Percentiles rank a stretch among this genome's conserved stretches.
These are phyloP conservation scores for Ogataea glucozyma DNA, from an alignment of 805 yeast species.

Conservation along the genomic window DNA sequence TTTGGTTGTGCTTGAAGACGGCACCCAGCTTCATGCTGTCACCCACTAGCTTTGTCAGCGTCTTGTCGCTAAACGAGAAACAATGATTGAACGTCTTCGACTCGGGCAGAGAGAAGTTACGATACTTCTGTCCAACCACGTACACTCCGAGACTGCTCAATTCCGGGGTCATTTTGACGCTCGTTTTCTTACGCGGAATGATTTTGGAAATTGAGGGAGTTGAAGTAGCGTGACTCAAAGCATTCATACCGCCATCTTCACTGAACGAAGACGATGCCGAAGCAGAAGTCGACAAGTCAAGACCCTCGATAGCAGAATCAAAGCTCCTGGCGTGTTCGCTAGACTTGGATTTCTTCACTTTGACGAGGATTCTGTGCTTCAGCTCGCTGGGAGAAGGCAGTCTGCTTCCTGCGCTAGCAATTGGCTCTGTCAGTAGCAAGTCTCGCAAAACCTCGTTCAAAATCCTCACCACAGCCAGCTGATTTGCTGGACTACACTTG, in stretches of 20 bases:
- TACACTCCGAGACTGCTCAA: slow-evolving; percentile 69
- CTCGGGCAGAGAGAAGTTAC: slow-evolving; percentile 83
- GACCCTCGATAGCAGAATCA: slow-evolving; percentile 17
- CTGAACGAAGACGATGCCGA: slow-evolving; percentile 37
- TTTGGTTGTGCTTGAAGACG: slow-evolving; percentile 73
- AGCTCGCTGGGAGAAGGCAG: slow-evolving; percentile 77
- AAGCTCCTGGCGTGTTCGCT: slow-evolving; percentile 6
- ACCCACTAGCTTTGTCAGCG: slow-evolving; percentile 60
- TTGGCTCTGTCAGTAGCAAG: slow-evolving; percentile 46
- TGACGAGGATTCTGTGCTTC: slow-evolving; percentile 70
- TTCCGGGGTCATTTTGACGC: slow-evolving; percentile 38
- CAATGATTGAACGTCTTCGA: slow-evolving; percentile 80
- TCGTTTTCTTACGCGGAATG: slow-evolving; percentile 19
- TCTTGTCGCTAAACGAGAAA: slow-evolving; percentile 82
- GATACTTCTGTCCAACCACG: slow-evolving; percentile 71
- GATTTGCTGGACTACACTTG: slow-evolving; percentile 71
- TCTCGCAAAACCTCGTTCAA: slow-evolving; percentile 62
- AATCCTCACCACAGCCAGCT: slow-evolving; percentile 53
- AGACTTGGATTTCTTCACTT: slow-evolving; percentile 60
- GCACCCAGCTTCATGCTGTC: slow-evolving; percentile 57
- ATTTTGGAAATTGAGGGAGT: slow-evolving; percentile 25
- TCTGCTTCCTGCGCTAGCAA: slow-evolving; percentile 22
- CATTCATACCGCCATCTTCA: slow-evolving; percentile 24
- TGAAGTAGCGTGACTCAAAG: slow-evolving; percentile 6
- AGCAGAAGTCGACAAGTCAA: slow-evolving; percentile 16